These are phyloP conservation scores for Microbotryum lychnidis-dioicae DNA, from an alignment of 1,284 basidiomycete species.

Conservation along the genomic window DNA sequence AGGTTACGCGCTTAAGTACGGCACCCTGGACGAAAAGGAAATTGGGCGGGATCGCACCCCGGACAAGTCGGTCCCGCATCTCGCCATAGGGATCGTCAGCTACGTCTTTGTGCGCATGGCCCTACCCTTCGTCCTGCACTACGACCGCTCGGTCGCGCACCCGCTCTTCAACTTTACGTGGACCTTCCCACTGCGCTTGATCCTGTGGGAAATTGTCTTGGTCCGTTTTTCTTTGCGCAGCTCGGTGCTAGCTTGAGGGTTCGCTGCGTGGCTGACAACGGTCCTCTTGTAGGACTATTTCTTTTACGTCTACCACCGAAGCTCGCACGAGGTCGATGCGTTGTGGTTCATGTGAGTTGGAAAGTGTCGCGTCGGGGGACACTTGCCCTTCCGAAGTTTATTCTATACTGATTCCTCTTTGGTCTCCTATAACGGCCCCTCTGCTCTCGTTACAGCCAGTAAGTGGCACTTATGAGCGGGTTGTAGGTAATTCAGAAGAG, in stretches of 20 bases:
- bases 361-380: not conserved
- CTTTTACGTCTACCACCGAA: slow-evolving; percentile 16
- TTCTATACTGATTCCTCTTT: too few relatives aligned
- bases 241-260: too few relatives aligned
- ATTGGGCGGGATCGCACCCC: slow-evolving; percentile 3
- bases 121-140: not conserved
- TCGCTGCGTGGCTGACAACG: too few relatives aligned
- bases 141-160: not conserved
- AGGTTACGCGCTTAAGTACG: slow-evolving; percentile 1
- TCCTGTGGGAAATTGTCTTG: not conserved
- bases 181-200: not conserved
- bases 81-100: not conserved
- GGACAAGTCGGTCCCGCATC: not conserved
- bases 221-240: too few relatives aligned
- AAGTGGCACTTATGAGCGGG: too few relatives aligned
- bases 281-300: not conserved
- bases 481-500: not conserved
- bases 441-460: too few relatives aligned
- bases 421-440: too few relatives aligned
- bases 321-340: slow-evolving; percentile 16
- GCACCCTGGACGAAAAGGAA: slow-evolving; percentile 1
- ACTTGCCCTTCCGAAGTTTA: not conserved
- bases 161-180: slow-evolving; percentile 1
- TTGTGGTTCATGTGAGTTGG: slow-evolving; percentile 13
- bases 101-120: not conserved